These are phyloP conservation scores for Backusella mclennaniae DNA, from an alignment of 192 early-diverging fungal genomes.

Conservation along the genomic window DNA sequence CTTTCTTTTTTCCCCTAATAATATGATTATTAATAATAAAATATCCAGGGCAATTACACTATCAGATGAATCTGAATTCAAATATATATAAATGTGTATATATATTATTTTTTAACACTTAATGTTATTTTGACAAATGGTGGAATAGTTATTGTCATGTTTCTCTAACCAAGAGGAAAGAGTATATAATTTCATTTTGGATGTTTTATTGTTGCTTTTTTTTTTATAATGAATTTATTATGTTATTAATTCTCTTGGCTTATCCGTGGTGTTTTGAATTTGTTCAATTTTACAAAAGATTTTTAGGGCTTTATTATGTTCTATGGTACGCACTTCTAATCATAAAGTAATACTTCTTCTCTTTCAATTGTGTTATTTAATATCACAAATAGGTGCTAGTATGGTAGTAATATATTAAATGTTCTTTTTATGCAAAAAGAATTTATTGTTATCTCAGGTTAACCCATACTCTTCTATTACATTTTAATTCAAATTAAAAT, in stretches of 20 bases:
- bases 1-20: neutral
- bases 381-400: neutral
- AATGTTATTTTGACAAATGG: neutral
- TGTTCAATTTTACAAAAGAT: neutral
- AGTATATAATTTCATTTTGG: too few relatives aligned
- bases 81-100: neutral
- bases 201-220: neutral
- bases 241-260: neutral
- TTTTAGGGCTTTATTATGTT: neutral
- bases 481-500: neutral
- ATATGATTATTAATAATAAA: neutral
- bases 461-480: neutral
- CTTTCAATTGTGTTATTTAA: neutral
- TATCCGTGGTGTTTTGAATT: neutral
- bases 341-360: too few relatives aligned
- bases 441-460: neutral
- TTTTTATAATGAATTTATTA: neutral
- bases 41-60: neutral
- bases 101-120: neutral
- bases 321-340: neutral
- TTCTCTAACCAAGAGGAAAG: too few relatives aligned
- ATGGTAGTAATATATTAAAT: neutral
- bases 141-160: neutral
- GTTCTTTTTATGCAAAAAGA: neutral
- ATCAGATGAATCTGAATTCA: neutral